phyloP scores from a whole-genome alignment of 257 asterid species.

The Solanum pinnatisectum region DNA sequence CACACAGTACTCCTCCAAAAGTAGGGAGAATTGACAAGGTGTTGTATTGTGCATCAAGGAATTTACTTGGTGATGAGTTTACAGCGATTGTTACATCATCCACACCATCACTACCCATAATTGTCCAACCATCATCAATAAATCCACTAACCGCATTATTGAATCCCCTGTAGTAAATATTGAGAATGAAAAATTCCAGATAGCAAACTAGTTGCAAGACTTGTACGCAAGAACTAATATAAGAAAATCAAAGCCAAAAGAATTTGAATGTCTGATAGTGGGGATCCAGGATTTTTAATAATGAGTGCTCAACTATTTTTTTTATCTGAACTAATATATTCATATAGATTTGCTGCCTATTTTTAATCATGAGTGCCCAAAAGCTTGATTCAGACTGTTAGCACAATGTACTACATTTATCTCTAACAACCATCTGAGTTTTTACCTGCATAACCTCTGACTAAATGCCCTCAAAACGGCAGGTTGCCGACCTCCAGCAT shows the following conservation, averaged over 20 bases:
- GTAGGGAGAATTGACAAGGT: constrained; percentile 61
- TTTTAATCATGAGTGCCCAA: background rate
- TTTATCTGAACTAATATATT: background rate
- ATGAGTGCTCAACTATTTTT: background rate
- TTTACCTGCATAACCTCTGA: constrained; percentile 75
- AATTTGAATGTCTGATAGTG: background rate
- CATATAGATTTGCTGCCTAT: background rate
- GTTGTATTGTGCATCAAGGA: constrained; percentile 60
- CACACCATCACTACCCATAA: constrained; percentile 70
- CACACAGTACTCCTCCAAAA: constrained; percentile 91
- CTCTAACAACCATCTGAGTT: background rate
- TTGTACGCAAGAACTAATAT: background rate
- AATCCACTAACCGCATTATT: constrained; percentile 95
- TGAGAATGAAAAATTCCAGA: background rate
- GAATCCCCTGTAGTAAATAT: constrained; percentile 53
- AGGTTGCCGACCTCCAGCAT: constrained; percentile 79
- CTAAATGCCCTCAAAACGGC: constrained; percentile 78
- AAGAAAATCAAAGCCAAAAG: background rate
- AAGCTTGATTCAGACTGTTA: background rate
- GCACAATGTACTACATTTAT: background rate
- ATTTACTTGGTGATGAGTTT: constrained; percentile 72
- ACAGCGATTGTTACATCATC: constrained; percentile 82
- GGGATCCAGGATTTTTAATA: background rate
- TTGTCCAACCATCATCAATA: constrained; percentile 91
- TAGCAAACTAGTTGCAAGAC: background rate